Conservation (phyloP, 805 yeast species). For the Lipomyces sp. region DNA sequence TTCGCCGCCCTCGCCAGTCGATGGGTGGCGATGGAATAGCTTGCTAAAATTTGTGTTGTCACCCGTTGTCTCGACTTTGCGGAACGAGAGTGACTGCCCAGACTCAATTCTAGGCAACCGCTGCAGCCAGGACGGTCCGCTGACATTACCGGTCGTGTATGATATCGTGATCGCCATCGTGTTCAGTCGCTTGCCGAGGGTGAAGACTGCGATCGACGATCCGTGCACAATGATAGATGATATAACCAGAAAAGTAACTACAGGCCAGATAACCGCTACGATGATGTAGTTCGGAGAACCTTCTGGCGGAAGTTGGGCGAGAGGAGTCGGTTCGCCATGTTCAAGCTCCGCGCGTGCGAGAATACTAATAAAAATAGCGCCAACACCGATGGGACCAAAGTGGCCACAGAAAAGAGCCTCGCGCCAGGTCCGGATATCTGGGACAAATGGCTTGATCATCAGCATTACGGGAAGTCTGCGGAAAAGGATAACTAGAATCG, state of each 20-base stretch:
- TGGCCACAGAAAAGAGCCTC: slow-evolving; percentile 94
- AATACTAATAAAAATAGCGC: slow-evolving; percentile 84
- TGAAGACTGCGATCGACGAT: slow-evolving; percentile 78
- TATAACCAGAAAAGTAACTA: slow-evolving; percentile 76
- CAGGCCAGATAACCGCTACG: slow-evolving; percentile 77
- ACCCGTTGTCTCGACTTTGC: slow-evolving; percentile 74
- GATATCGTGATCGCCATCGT: slow-evolving; percentile 93
- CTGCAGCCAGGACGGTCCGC: slow-evolving; percentile 75
- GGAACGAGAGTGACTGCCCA: slow-evolving; percentile 79
- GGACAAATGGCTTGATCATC: slow-evolving; percentile 74
- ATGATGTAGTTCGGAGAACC: slow-evolving; percentile 61
- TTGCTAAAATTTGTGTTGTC: slow-evolving; percentile 21
- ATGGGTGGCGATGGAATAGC: slow-evolving; percentile 24
- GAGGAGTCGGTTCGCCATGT: slow-evolving; percentile 61
- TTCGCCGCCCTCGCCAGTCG: slow-evolving; percentile 14
- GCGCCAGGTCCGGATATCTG: slow-evolving; percentile 89
- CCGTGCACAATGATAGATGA: slow-evolving; percentile 91
- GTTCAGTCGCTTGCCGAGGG: slow-evolving; percentile 83
- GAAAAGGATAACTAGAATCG: slow-evolving; percentile 72
- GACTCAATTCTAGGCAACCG: slow-evolving; percentile 81
- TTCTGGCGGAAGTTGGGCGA: slow-evolving; percentile 53
- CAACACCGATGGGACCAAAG: slow-evolving; percentile 96
- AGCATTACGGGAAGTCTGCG: slow-evolving; percentile 85
- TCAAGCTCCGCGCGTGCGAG: slow-evolving; percentile 77
- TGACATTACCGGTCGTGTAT: slow-evolving; percentile 71